A percentile compares a stretch with the other conserved stretches of the same genome.
Conservation (phyloP, 192 early-diverging fungal species). For the Helicostylum pulchrum region DNA sequence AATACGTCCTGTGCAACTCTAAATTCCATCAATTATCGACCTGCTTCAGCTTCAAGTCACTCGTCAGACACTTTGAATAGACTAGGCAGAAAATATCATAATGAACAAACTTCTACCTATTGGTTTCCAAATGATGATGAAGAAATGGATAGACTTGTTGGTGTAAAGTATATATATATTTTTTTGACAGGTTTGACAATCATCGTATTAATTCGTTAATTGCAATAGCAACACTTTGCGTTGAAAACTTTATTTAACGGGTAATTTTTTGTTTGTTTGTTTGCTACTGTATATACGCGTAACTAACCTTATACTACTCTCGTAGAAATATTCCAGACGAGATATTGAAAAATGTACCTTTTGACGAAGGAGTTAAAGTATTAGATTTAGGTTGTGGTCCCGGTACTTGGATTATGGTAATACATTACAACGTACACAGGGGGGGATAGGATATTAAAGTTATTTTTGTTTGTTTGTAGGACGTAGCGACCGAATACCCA, state of each 20-base stretch:
- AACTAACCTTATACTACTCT: neutral
- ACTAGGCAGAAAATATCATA: conserved; percentile 26
- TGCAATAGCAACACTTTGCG: conserved; percentile 15
- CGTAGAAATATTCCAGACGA: conserved; percentile 17
- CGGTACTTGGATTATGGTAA: conserved; percentile 26
- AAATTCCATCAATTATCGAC: too few species aligned
- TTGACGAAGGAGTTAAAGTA: conserved; percentile 16
- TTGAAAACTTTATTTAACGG: conserved; percentile 14
- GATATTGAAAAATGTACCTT: neutral
- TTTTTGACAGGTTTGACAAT: neutral
- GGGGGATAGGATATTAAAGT: neutral
- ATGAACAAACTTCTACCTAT: conserved; percentile 25
- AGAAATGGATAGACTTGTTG: conserved; percentile 30
- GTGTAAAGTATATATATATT: conserved; percentile 9
- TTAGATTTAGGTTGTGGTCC: conserved; percentile 31
- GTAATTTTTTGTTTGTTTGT: neutral
- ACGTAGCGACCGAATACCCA: conserved; percentile 28
- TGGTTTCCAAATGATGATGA: conserved; percentile 30
- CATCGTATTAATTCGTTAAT: neutral
- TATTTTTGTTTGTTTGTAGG: conserved; percentile 13
- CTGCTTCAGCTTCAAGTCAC: neutral
- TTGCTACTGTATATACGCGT: neutral
- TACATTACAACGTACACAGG: neutral
- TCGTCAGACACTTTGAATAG: neutral
- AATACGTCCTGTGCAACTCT: neutral